Evolutionary conservation across 768 basidiomycete species (phyloP).

Genomic region (Myochromella boudieri): DNA sequence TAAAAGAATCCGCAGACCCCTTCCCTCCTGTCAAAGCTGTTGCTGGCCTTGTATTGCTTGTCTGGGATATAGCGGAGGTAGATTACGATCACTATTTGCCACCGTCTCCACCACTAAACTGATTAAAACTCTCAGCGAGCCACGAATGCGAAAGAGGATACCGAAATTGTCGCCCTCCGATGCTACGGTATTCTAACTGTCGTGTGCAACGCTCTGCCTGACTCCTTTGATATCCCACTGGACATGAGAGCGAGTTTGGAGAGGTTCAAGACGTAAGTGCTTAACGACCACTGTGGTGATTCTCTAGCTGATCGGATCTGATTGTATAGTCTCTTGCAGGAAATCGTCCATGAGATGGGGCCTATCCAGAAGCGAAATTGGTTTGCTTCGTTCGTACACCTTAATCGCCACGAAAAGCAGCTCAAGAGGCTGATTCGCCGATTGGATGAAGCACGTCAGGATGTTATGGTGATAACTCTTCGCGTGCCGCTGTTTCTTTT

Average conservation of each 20-base stretch:
- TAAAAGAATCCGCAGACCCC: neutral
- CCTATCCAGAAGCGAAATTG: neutral
- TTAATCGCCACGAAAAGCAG: too few relatives aligned
- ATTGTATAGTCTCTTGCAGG: neutral
- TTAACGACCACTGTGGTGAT: neutral
- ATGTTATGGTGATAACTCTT: neutral
- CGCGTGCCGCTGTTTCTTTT: neutral
- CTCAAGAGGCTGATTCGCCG: neutral
- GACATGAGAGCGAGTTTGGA: neutral
- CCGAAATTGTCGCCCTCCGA: neutral
- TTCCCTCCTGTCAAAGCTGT: constrained; percentile 2
- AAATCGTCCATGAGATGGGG: neutral
- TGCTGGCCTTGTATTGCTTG: neutral
- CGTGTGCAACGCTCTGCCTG: neutral
- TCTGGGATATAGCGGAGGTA: neutral
- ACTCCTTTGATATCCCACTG: neutral
- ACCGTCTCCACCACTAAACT: neutral
- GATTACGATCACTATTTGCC: neutral
- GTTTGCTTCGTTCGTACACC: neutral
- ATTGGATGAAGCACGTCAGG: neutral
- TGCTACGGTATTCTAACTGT: neutral
- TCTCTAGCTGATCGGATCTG: too few relatives aligned
- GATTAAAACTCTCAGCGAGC: neutral
- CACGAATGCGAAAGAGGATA: neutral
- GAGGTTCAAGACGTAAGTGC: neutral